Evolutionary conservation across 441 rosid genomes (phyloP).

Genomic region (Brassica balearica): DNA sequence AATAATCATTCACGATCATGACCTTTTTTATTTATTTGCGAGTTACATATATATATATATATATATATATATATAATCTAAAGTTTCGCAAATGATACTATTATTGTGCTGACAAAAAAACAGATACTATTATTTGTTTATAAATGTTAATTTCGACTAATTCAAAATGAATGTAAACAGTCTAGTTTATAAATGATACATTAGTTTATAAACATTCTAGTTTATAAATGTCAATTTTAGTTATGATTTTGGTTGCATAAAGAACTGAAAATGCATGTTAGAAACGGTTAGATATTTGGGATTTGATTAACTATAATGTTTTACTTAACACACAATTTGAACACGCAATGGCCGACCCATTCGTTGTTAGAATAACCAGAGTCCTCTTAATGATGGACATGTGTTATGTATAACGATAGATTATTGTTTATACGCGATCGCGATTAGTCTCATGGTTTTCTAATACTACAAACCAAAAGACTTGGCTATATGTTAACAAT

Average conservation of each 20-base stretch:
- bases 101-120: neutral
- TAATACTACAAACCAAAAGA: conserved; percentile 16
- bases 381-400: conserved; percentile 32
- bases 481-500: conserved; percentile 20
- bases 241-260: neutral
- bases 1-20: conserved; percentile 17
- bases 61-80: neutral
- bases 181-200: neutral
- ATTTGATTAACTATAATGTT: neutral
- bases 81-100: neutral
- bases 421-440: conserved; percentile 16
- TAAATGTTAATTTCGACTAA: conserved; percentile 1
- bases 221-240: neutral
- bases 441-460: conserved; percentile 26
- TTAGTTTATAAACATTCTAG: neutral
- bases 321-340: conserved; percentile 9
- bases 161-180: neutral
- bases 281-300: neutral
- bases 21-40: neutral
- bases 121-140: neutral
- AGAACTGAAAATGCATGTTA: neutral
- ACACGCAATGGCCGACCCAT: conserved; percentile 33
- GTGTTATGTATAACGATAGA: conserved; percentile 31
- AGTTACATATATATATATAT: neutral
- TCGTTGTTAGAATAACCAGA: conserved; percentile 16